Conservation (phyloP, 345 rosid genomes). For the Hypericum perforatum region DNA sequence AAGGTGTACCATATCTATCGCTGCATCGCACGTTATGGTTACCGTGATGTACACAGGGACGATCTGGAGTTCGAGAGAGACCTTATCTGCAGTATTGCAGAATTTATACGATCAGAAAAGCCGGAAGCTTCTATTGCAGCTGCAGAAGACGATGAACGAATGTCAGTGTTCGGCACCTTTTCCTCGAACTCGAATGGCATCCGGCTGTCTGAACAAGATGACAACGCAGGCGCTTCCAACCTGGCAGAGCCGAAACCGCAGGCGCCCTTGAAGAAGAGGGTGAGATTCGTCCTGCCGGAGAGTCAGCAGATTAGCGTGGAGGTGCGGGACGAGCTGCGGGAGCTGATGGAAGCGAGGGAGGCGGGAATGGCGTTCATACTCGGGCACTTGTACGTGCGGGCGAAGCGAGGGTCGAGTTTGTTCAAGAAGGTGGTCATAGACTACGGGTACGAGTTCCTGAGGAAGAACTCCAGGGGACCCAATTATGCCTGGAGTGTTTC, state of each 20-base stretch:
- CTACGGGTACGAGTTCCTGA: constrained; percentile 66
- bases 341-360: constrained; percentile 76
- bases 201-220: constrained; percentile 42
- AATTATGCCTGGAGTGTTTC: constrained; percentile 44
- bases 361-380: constrained; percentile 81
- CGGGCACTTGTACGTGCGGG: constrained; percentile 74
- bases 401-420: constrained; percentile 67
- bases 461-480: constrained; percentile 65
- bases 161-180: constrained; percentile 82
- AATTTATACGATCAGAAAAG: constrained; percentile 55
- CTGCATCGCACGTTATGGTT: constrained; percentile 89
- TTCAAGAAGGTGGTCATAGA: constrained; percentile 61
- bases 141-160: constrained; percentile 42
- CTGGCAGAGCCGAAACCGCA: constrained; percentile 44
- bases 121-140: constrained; percentile 9
- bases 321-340: constrained; percentile 57
- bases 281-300: constrained; percentile 68
- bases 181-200: constrained; percentile 50
- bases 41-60: constrained; percentile 82
- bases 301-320: constrained; percentile 50
- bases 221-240: constrained; percentile 51
- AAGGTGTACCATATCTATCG: constrained; percentile 67
- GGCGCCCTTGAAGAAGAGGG: constrained; percentile 38
- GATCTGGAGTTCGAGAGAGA: constrained; percentile 85
- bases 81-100: constrained; percentile 82